phyloP scores from a whole-genome alignment of 2,329 filamentous ascomycete species.

The Microthyrium microscopicum region DNA sequence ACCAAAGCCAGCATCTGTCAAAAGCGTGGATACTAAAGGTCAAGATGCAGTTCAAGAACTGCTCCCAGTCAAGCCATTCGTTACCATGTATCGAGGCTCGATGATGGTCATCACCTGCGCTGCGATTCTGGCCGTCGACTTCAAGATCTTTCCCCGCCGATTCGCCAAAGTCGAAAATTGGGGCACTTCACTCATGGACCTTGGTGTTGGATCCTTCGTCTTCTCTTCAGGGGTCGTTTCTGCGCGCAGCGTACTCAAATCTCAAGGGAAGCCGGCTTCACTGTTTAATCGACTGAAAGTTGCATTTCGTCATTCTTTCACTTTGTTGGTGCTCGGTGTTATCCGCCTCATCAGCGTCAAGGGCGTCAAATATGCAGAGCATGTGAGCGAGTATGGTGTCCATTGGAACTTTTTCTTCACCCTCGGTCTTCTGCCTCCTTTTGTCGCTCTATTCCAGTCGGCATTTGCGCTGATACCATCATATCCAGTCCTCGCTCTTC shows the following conservation, averaged over 20 bases:
- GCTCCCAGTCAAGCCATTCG: conserved; percentile 72
- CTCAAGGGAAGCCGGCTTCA: conserved; percentile 35
- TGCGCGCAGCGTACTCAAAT: conserved; percentile 61
- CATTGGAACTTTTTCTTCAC: conserved; percentile 99
- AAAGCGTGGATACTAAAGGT: too few species aligned
- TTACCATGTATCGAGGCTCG: conserved; percentile 76
- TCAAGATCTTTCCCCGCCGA: conserved; percentile 75
- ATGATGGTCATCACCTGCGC: conserved; percentile 87
- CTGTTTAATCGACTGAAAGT: conserved; percentile 42
- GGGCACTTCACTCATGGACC: conserved; percentile 97
- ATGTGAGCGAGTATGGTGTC: conserved; percentile 92
- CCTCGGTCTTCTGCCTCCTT: conserved; percentile 71
- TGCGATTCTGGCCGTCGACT: conserved; percentile 93
- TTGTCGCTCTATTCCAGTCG: conserved; percentile 68
- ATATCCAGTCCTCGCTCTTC: conserved; percentile 56
- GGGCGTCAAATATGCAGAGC: conserved; percentile 86
- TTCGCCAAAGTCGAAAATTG: conserved; percentile 99
- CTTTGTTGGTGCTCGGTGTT: conserved; percentile 63
- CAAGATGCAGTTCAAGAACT: conserved; percentile 1
- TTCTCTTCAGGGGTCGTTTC: conserved; percentile 88
- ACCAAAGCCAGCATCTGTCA: not conserved
- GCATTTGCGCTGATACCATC: conserved; percentile 55
- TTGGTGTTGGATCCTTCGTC: conserved; percentile 94
- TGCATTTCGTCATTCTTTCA: conserved; percentile 66
- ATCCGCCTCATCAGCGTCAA: conserved; percentile 80